These are phyloP conservation scores for Dactylonectria estremocensis DNA, from an alignment of 2,329 filamentous ascomycete genomes.

Conservation along the genomic window DNA sequence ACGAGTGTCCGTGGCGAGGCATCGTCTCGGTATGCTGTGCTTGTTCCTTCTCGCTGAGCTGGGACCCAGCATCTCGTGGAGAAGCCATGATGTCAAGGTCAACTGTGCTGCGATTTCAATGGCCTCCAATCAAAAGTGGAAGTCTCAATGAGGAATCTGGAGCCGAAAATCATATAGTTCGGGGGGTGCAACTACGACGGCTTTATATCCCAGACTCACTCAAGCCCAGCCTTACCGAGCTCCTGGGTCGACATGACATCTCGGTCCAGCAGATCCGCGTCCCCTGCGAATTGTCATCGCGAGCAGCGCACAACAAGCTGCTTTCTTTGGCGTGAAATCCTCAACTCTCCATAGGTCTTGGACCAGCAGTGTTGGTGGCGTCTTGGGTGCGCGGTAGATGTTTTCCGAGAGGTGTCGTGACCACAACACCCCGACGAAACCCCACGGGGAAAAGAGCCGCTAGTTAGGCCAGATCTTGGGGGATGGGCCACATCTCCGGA, in stretches of 20 bases:
- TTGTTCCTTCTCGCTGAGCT: conserved; percentile 29
- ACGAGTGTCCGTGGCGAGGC: background rate
- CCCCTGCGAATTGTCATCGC: background rate
- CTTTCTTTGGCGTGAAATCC: background rate
- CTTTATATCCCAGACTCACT: conserved; percentile 4
- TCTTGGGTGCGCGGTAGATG: conserved; percentile 21
- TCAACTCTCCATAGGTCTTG: background rate
- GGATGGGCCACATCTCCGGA: background rate
- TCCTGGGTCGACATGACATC: conserved; percentile 1
- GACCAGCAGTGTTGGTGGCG: conserved; percentile 7
- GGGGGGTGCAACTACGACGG: background rate
- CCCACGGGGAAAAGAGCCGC: conserved; percentile 28
- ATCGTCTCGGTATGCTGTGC: conserved; percentile 17
- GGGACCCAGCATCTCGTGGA: conserved; percentile 17
- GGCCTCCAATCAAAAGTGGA: background rate
- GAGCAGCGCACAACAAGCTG: background rate
- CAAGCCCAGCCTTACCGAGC: background rate
- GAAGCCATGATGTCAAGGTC: background rate
- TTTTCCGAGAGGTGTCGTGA: conserved; percentile 23
- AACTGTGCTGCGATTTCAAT: background rate
- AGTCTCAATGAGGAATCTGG: background rate
- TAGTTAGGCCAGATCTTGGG: conserved; percentile 17
- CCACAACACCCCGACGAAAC: background rate
- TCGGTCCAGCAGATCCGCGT: conserved; percentile 28
- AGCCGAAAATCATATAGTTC: background rate